Evolutionary conservation across 1,284 basidiomycete species (phyloP), one percentile per base, ranked within the genome.

Genomic region (Tilletia setariae): DNA sequence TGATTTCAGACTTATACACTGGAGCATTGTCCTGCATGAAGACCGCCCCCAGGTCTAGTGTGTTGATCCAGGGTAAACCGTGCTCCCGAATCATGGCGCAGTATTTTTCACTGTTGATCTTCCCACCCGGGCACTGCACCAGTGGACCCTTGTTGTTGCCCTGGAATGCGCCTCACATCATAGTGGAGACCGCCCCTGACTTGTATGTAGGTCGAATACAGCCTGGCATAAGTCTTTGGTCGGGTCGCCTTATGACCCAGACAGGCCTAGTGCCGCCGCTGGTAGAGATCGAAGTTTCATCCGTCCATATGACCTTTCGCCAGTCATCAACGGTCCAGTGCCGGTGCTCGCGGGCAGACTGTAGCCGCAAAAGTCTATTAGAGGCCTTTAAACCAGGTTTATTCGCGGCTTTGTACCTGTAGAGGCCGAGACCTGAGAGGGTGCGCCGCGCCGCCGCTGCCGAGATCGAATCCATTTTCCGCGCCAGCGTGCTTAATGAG

Each of bases 11-110:
- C 13, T 11, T 53, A 25, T 53, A 23, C 15, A 28, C 28, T 25
- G 51, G 51, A 6, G 51, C 51, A 23, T 53, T 53, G 51, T 53
- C 51, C 51, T 53, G 51, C 51, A 53, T 23, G 21, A 53, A 53
- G 21, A 53, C 21, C 15, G 51, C 16, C 23, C 51, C 51, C 21
- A 25, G 23, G 21, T 53, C n/a, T 28, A 53, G 28, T 13, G 51
- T 53, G 13, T 25, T 13, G 21, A 53, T 23, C 51, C 51, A 53
- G 13, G 51, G 51, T 25, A 53, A 28, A 13, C 23, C 51, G n/a
- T 23, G 2, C 28, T 53, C 51, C 6, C 21, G 21, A 6, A 53
- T 21, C 9, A 49, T 19, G 21, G 51, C 51, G 13, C 3, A 25
- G 23, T 53, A 53, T 53, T n/a, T 53, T 0, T 15, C 51, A 15